Percentiles rank a stretch among this genome's conserved stretches.
Conservation (phyloP, 2,329 filamentous ascomycete species). For the Mycosphaerelloides madeirae region DNA sequence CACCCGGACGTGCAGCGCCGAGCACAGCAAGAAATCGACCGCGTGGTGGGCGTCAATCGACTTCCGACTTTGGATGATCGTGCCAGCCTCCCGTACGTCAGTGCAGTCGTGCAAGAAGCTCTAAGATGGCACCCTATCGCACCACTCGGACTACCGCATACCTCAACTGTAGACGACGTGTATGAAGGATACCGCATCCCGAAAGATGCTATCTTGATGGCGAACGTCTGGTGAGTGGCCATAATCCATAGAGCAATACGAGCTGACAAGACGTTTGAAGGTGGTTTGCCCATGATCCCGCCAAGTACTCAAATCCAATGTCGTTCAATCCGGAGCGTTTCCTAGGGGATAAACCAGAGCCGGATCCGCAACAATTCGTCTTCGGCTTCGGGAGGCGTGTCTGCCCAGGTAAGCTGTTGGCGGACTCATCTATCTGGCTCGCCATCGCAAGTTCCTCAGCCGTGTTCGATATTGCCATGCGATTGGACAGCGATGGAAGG, state of each 20-base stretch:
- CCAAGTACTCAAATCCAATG: slow-evolving; percentile 17
- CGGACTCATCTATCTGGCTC: slow-evolving; percentile 12
- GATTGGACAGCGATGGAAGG: slow-evolving; percentile 4
- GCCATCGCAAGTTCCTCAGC: slow-evolving; percentile 11
- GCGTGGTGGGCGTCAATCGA: slow-evolving; percentile 24
- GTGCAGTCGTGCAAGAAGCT: slow-evolving; percentile 31
- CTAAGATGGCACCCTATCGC: slow-evolving; percentile 33
- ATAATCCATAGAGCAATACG: background rate
- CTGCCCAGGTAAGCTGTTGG: slow-evolving; percentile 14
- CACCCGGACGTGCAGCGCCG: slow-evolving; percentile 27
- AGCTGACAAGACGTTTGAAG: no score
- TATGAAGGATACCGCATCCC: slow-evolving; percentile 40
- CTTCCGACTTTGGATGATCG: slow-evolving; percentile 29
- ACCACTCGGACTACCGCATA: slow-evolving; percentile 35
- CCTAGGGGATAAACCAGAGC: slow-evolving; percentile 16
- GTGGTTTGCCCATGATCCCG: slow-evolving; percentile 32
- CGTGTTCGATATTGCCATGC: slow-evolving; percentile 7
- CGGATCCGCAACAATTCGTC: slow-evolving; percentile 11
- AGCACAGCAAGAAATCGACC: slow-evolving; percentile 32
- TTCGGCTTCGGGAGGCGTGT: slow-evolving; percentile 17
- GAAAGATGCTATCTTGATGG: slow-evolving; percentile 35
- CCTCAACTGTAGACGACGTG: slow-evolving; percentile 39
- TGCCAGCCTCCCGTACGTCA: slow-evolving; percentile 30
- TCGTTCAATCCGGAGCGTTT: slow-evolving; percentile 30
- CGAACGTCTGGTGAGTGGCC: slow-evolving; percentile 29